phyloP scores from a whole-genome alignment of 352 stramenopile genomes.

The Globisporangium splendens region DNA sequence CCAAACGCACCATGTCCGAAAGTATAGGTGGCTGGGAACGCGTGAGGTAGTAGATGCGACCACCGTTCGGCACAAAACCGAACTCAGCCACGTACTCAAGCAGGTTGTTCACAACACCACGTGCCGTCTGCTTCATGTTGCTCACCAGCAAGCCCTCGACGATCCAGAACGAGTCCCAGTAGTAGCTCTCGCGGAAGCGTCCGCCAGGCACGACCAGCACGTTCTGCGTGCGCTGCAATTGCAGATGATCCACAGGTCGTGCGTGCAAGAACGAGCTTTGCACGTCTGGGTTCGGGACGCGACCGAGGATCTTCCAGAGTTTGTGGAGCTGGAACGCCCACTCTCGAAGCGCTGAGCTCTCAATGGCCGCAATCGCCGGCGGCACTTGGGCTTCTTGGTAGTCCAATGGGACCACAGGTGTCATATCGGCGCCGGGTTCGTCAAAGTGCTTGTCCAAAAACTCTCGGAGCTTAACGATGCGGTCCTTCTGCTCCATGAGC shows the following conservation, averaged over 20 bases:
- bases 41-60: constrained; percentile 88
- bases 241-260: constrained; percentile 25
- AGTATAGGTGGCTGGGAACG: constrained; percentile 89
- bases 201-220: constrained; percentile 85
- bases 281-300: constrained; percentile 46
- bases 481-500: constrained; percentile 15
- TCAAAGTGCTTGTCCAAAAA: constrained; percentile 73
- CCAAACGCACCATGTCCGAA: constrained; percentile 74
- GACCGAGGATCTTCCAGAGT: constrained; percentile 69
- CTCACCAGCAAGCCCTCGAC: constrained; percentile 82
- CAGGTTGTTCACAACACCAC: constrained; percentile 81
- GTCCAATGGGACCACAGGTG: constrained; percentile 32
- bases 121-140: constrained; percentile 71
- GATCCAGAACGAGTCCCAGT: constrained; percentile 94
- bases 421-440: constrained; percentile 47
- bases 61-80: constrained; percentile 88
- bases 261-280: constrained; percentile 53
- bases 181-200: constrained; percentile 91
- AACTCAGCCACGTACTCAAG: constrained; percentile 83
- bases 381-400: constrained; percentile 28
- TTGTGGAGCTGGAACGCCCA: constrained; percentile 62
- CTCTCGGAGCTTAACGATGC: constrained; percentile 26
- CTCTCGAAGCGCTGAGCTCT: constrained; percentile 16
- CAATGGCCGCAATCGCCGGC: constrained; percentile 23
- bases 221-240: constrained; percentile 36